These are phyloP conservation scores for Geotrichum europaeum DNA, from an alignment of 1,139 yeast species.

Conservation along the genomic window DNA sequence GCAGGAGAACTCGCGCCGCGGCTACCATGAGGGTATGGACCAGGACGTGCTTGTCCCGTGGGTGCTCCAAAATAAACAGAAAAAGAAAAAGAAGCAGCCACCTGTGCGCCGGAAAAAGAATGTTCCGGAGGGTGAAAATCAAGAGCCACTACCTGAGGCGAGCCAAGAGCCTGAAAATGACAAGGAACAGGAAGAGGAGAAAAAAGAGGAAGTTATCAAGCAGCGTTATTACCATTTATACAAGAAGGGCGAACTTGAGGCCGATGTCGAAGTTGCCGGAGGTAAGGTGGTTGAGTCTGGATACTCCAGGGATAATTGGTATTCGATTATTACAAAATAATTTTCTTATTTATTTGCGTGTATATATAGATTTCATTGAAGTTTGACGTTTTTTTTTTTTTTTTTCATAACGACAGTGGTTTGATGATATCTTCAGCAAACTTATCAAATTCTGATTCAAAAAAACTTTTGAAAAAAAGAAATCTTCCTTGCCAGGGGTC, in stretches of 20 bases:
- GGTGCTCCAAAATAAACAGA: slow-evolving; percentile 52
- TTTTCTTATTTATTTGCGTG: not conserved
- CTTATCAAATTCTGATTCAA: not conserved
- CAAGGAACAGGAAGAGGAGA: slow-evolving; percentile 30
- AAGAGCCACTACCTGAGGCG: not conserved
- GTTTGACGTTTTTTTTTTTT: not conserved
- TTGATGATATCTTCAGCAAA: not conserved
- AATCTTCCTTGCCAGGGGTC: slow-evolving; percentile 37
- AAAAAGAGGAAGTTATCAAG: slow-evolving; percentile 39
- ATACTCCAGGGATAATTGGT: slow-evolving; percentile 94
- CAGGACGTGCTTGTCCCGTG: slow-evolving; percentile 95
- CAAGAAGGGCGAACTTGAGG: slow-evolving; percentile 70
- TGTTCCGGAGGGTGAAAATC: slow-evolving; percentile 21
- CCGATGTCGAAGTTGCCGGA: slow-evolving; percentile 64
- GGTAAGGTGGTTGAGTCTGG: slow-evolving; percentile 63
- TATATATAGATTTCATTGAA: not conserved
- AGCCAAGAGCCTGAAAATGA: slow-evolving; percentile 24
- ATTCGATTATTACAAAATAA: slow-evolving; percentile 47
- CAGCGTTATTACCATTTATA: slow-evolving; percentile 87
- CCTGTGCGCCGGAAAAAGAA: slow-evolving; percentile 18
- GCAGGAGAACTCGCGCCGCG: slow-evolving; percentile 78
- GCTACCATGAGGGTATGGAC: slow-evolving; percentile 82
- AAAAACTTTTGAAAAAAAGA: slow-evolving; percentile 14
- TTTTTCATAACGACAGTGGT: not conserved
- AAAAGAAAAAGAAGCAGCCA: slow-evolving; percentile 23